Percentiles rank a stretch among this genome's conserved stretches.
phyloP scores from a whole-genome alignment of 78 protist species.

The Protostelium mycophagum region DNA sequence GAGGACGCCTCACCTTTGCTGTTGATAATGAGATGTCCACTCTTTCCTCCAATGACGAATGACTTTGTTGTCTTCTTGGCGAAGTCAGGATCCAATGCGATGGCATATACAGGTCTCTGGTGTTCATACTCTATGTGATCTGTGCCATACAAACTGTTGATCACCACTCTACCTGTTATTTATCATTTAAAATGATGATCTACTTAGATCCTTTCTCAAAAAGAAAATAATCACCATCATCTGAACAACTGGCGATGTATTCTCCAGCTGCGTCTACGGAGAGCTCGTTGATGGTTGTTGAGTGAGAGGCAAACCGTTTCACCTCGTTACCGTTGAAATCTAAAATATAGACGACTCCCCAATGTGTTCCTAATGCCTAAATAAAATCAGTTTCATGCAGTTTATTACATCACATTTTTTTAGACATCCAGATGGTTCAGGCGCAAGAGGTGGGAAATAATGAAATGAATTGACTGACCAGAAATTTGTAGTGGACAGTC shows the following conservation, averaged over 20 bases:
- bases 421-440: not conserved
- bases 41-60: slow-evolving; percentile 83
- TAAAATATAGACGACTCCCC: slow-evolving; percentile 69
- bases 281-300: slow-evolving; percentile 61
- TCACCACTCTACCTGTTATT: slow-evolving; percentile 46
- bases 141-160: not conserved
- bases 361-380: slow-evolving; percentile 74
- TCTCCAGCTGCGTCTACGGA: slow-evolving; percentile 79
- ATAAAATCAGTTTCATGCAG: not conserved
- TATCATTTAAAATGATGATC: too few species aligned
- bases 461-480: not conserved
- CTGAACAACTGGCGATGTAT: slow-evolving; percentile 81
- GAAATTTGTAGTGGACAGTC: slow-evolving; percentile 48
- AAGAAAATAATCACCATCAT: slow-evolving; percentile 72
- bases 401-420: not conserved
- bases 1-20: slow-evolving; percentile 15
- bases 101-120: slow-evolving; percentile 61
- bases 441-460: not conserved
- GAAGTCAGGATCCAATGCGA: slow-evolving; percentile 84
- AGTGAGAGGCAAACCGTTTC: slow-evolving; percentile 49
- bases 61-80: slow-evolving; percentile 26
- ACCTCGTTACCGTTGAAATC: slow-evolving; percentile 80
- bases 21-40: slow-evolving; percentile 66
- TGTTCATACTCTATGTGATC: slow-evolving; percentile 4
- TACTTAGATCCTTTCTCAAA: slow-evolving; percentile 1